These are phyloP conservation scores for Protea cynaroides DNA, from an alignment of 164 flowering plant species.

Conservation along the genomic window DNA sequence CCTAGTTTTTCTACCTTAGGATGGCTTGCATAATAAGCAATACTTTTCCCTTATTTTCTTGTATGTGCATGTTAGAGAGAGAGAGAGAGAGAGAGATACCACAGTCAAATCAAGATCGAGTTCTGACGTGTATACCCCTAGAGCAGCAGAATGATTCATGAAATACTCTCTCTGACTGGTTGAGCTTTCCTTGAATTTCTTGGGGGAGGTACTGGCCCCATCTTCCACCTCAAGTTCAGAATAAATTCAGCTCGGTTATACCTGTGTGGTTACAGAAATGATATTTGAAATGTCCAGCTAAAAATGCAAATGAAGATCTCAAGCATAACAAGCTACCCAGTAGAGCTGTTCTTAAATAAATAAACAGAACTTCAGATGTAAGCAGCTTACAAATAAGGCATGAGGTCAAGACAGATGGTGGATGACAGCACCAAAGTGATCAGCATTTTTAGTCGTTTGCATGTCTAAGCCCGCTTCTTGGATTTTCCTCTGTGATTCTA, in stretches of 20 bases:
- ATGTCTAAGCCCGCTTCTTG: slow-evolving; percentile 75
- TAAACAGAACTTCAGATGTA: not conserved
- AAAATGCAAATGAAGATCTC: slow-evolving; percentile 4
- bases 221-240: slow-evolving; percentile 72
- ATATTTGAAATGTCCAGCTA: slow-evolving; percentile 2
- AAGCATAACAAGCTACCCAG: slow-evolving; percentile 3
- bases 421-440: slow-evolving; percentile 79
- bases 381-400: slow-evolving; percentile 59
- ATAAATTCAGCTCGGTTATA: slow-evolving; percentile 76
- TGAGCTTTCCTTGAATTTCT: slow-evolving; percentile 74
- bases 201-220: slow-evolving; percentile 65
- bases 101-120: slow-evolving; percentile 83
- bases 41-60: too few species aligned
- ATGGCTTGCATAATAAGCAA: too few species aligned
- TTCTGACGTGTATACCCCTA: slow-evolving; percentile 66
- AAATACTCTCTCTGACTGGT: slow-evolving; percentile 69
- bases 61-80: not conserved
- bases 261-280: slow-evolving; percentile 30
- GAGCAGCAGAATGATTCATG: slow-evolving; percentile 66
- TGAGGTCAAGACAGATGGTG: slow-evolving; percentile 77
- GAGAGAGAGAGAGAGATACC: slow-evolving; percentile 40
- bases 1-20: too few species aligned
- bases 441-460: slow-evolving; percentile 69
- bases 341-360: not conserved
- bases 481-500: slow-evolving; percentile 54